phyloP scores from a whole-genome alignment of 441 rosid species.

The Adansonia madagascariensis region DNA sequence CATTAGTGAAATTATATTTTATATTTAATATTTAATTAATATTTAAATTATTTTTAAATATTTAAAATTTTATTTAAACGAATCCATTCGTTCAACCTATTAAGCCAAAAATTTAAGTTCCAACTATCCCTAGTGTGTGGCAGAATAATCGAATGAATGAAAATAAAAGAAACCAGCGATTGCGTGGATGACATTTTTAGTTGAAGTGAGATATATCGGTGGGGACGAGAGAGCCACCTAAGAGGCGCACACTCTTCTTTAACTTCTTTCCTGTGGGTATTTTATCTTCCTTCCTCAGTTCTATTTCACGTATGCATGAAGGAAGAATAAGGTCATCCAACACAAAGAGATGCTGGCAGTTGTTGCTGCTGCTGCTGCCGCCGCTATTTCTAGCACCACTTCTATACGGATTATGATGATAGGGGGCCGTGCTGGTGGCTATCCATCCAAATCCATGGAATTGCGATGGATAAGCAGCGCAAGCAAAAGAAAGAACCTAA shows the following conservation, averaged over 20 bases:
- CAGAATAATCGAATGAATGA: too few relatives aligned
- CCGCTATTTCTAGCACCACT: constrained; percentile 10
- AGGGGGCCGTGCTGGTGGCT: constrained; percentile 27
- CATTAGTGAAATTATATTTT: too few relatives aligned
- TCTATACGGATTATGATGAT: neutral
- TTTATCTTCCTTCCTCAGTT: neutral
- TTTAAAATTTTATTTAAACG: too few relatives aligned
- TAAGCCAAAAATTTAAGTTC: too few relatives aligned
- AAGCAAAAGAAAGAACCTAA: constrained; percentile 14
- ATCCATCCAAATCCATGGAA: constrained; percentile 52
- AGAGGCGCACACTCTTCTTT: neutral
- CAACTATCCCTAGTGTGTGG: too few relatives aligned
- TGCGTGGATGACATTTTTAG: neutral
- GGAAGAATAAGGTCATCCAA: constrained; percentile 11
- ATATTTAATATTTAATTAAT: too few relatives aligned
- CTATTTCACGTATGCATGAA: neutral
- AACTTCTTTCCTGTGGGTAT: neutral
- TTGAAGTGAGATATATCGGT: neutral
- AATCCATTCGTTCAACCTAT: too few relatives aligned
- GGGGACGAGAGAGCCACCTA: neutral
- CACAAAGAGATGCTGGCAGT: constrained; percentile 3
- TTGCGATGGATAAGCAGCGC: constrained; percentile 54
- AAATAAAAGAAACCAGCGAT: too few relatives aligned
- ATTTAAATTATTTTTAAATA: too few relatives aligned
- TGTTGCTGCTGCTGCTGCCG: neutral